Evolutionary conservation across 495 filamentous ascomycete species (phyloP), one percentile per base, ranked within the genome.

Genomic region (Podospora australis): DNA sequence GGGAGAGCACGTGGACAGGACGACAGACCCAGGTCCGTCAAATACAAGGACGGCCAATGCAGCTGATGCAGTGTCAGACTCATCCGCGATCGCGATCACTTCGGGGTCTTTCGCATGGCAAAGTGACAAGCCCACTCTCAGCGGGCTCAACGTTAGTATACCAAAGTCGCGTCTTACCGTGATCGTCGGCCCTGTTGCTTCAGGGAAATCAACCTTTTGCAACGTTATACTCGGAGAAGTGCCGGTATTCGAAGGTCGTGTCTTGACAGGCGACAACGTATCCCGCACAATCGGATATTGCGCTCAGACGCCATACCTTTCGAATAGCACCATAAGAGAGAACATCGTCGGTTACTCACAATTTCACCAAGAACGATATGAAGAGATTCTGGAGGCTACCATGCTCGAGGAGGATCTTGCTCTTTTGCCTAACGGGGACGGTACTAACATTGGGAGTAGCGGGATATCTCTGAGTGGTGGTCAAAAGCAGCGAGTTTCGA

Each of bases 401-500:
- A 72, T 73, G 39, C 66, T 89, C 14, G 67, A 69, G 4, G 65
- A 72, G 38, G 82, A 85, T 57, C 60, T 85, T 35, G 60, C 53
- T 4, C n/a, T 59, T 1, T 30, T 62, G 3, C 56, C 56, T 4
- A 39, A 51, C 10, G 53, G 59, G 0, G 80, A 87, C 55, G 56
- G 71, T 25, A 86, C 81, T 3, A 57, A 72, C 2, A 72, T 84
- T 48, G 84, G 83, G 7, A 81, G 75, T 64, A 79, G 79, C 46
- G 84, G 83, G 0, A 72, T 83, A 46, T 70, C 72, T 3, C 68
- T 88, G 7, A 81, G 77, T 52, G 82, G 82, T 8, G 84, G 83
- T 0, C 83, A 87, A 52, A 79, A 77, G 50, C 82, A 87, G 54
- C 70, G 83, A 2, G 70, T 87, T 39, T 52, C 57, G 1, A 50